Evolutionary conservation across 2,329 filamentous ascomycete species (phyloP).

Genomic region (Scolecobasidium constrictum): DNA sequence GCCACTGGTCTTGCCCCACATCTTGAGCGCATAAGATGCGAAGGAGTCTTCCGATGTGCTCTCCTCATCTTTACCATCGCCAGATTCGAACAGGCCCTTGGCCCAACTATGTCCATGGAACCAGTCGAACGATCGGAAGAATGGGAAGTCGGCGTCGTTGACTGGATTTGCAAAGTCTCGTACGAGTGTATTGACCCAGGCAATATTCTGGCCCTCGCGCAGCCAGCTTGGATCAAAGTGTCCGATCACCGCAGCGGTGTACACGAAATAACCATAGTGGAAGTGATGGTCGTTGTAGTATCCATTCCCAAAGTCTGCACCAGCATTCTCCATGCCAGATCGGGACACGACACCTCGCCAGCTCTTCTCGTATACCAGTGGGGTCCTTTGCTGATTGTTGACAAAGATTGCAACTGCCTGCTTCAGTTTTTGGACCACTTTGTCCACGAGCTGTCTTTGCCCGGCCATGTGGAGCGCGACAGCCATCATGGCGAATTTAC

Average conservation of each 20-base stretch:
- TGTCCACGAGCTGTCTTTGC: constrained; percentile 38
- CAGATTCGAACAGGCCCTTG: constrained; percentile 59
- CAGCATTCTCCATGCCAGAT: constrained; percentile 56
- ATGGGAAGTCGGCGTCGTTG: constrained; percentile 66
- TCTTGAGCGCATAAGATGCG: constrained; percentile 77
- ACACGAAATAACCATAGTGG: constrained; percentile 75
- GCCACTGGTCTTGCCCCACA: constrained; percentile 78
- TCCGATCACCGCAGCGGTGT: constrained; percentile 73
- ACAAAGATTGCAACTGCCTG: constrained; percentile 37
- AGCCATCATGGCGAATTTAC: constrained; percentile 30
- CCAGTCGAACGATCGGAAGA: constrained; percentile 82
- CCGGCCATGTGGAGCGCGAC: constrained; percentile 43
- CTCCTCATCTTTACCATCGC: constrained; percentile 75
- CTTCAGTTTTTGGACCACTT: constrained; percentile 39
- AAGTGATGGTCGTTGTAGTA: constrained; percentile 59
- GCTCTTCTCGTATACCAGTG: constrained; percentile 41
- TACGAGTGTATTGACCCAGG: constrained; percentile 73
- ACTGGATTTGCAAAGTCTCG: constrained; percentile 76
- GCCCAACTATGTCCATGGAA: constrained; percentile 94
- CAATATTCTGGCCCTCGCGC: constrained; percentile 48
- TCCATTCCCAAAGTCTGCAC: constrained; percentile 81
- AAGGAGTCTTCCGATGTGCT: constrained; percentile 86
- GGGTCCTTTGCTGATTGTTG: constrained; percentile 32
- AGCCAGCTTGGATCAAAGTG: constrained; percentile 70
- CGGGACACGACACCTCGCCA: constrained; percentile 80